Evolutionary conservation across 257 asterid genomes (phyloP).

Genomic region (Solanum clarkiae): DNA sequence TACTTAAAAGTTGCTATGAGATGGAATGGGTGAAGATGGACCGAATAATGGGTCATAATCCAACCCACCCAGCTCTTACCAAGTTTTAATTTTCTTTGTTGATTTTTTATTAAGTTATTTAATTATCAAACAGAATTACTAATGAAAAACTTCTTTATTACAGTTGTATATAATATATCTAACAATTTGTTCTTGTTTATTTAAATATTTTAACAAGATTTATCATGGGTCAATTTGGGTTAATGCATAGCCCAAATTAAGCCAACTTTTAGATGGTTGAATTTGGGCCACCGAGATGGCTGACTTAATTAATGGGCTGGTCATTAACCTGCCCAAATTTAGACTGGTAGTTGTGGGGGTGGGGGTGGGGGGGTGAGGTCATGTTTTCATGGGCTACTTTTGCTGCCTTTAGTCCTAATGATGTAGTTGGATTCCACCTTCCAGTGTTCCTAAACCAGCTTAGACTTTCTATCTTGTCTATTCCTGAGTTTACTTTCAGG

Average conservation of each 20-base stretch:
- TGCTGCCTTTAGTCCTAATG: background rate
- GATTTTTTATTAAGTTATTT: background rate
- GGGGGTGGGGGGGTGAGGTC: too few relatives aligned
- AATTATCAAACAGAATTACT: background rate
- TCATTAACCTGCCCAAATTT: background rate
- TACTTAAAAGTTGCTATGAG: background rate
- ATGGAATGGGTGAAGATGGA: background rate
- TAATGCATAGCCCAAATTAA: background rate
- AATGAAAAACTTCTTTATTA: background rate
- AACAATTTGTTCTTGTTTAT: background rate
- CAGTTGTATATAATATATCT: background rate
- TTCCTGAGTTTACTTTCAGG: background rate
- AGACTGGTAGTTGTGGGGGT: background rate
- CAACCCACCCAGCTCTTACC: background rate
- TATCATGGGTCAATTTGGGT: background rate
- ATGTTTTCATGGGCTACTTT: background rate
- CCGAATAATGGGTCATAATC: background rate
- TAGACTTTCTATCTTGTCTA: background rate
- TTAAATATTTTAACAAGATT: background rate
- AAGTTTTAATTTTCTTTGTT: background rate
- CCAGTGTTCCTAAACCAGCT: background rate
- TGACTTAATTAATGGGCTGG: background rate
- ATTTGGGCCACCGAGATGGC: background rate
- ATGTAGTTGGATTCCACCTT: background rate
- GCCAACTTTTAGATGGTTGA: background rate